A percentile compares a stretch with the other conserved stretches of the same genome.
Evolutionary conservation across 2,329 filamentous ascomycete genomes (phyloP).

Genomic region (Bipolaris victoriae): DNA sequence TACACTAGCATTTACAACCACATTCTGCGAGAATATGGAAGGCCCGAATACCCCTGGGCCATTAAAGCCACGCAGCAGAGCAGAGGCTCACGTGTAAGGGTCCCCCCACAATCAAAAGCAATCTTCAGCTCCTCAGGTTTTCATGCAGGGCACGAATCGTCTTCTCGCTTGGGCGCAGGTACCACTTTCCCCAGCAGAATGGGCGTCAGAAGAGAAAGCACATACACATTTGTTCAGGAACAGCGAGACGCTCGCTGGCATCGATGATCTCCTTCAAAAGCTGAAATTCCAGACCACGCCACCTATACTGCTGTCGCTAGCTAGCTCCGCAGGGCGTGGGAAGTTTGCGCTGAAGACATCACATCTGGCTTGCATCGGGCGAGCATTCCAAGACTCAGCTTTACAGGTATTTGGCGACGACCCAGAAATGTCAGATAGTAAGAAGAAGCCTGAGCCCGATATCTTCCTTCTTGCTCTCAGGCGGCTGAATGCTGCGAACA

Average conservation of each 20-base stretch:
- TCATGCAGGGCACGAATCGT: slow-evolving; percentile 23
- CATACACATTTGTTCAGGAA: slow-evolving; percentile 20
- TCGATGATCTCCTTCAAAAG: not conserved
- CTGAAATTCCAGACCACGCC: slow-evolving; percentile 4
- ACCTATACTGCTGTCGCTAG: slow-evolving; percentile 5
- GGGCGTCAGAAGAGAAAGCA: slow-evolving; percentile 19
- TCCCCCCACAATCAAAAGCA: not conserved
- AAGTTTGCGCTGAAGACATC: slow-evolving; percentile 10
- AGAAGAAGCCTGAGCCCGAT: slow-evolving; percentile 14
- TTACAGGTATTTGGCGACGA: slow-evolving; percentile 13
- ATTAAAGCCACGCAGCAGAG: slow-evolving; percentile 33
- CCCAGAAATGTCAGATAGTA: slow-evolving; percentile 11
- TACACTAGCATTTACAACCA: slow-evolving; percentile 28
- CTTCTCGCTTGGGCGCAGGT: slow-evolving; percentile 30
- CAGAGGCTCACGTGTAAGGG: slow-evolving; percentile 22
- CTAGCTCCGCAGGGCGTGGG: slow-evolving; percentile 6
- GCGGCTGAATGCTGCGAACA: not conserved
- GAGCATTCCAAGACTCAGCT: not conserved
- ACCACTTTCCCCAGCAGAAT: slow-evolving; percentile 23
- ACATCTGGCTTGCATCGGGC: slow-evolving; percentile 1
- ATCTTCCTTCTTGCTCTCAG: slow-evolving; percentile 10
- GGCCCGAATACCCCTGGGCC: slow-evolving; percentile 26
- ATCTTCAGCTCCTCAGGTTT: not conserved
- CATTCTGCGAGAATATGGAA: slow-evolving; percentile 28
- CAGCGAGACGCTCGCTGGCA: slow-evolving; percentile 6